Base-by-base conservation (phyloP, 1,139 yeast species). In the Protomyces arabidopsidicola region DNA sequence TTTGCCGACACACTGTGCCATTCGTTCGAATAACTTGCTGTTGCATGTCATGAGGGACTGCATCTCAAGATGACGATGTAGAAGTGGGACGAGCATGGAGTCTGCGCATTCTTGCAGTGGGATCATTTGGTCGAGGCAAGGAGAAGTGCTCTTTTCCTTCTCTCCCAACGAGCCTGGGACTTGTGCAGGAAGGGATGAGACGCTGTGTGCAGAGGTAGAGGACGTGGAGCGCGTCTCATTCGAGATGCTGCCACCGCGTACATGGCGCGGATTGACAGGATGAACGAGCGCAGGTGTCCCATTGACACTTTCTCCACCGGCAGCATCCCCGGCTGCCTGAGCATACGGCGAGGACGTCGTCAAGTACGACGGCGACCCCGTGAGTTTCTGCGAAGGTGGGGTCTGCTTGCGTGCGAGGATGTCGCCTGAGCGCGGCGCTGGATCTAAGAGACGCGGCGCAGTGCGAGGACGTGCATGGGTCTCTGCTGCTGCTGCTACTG, bases 1-100 rank as follows among this genome's bases (percentile, higher is more conserved):
- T 27, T 35, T 27, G n/a, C 62, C 62, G 22, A 52, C 27, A n/a
- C 56, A 27, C 14, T 39, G 31, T 5, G 52, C 45, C 16, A 58
- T 36, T 6, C 52, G 38, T 14, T 24, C 42, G 22, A 58, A 58
- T 5, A 22, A 27, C 2, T 38, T 8, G n/a, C 20, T 50, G 45
- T 58, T 58, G 53, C 38, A 18, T 2, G 42, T 20, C 39, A 58
- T 51, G 53, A 58, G 56, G 10, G 53, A 50, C 22, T 52, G 42
- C 62, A 58, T 58, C 45, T 58, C 62, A 2, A 58, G 45, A 24
- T 58, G 62, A 10, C 62, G 38, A 20, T 58, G 62, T 18, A 58
- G 56, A n/a, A 58, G 35, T 3, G 62, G 62, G 5, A 58, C 62
- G 38, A 51, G 56, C 45, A 58, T 52, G 45, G 53, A 36, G 10